Conservation (phyloP, 148 eudicot genomes). For the Suaeda aralocaspica region DNA sequence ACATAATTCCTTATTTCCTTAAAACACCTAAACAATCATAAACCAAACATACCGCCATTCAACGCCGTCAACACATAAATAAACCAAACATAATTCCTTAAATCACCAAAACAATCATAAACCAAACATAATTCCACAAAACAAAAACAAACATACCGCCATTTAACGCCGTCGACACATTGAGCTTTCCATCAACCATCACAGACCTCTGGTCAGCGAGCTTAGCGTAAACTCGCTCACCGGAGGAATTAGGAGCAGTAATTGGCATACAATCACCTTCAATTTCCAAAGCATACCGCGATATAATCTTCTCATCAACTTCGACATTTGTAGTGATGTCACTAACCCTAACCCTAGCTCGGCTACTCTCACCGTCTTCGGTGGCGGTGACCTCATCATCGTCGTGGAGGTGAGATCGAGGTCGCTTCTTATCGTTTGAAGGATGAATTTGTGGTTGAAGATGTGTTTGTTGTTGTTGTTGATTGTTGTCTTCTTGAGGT, state of each 20-base stretch:
- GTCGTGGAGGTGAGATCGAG: slow-evolving; percentile 27
- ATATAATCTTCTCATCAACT: slow-evolving; percentile 41
- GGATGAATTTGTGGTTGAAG: slow-evolving; percentile 12
- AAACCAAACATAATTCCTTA: neutral
- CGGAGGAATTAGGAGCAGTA: slow-evolving; percentile 57
- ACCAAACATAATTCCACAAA: too few species aligned
- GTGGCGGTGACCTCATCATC: too few species aligned
- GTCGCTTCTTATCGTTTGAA: slow-evolving; percentile 39
- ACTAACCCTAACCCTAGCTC: slow-evolving; percentile 19
- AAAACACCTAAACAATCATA: too few species aligned
- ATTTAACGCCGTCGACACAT: slow-evolving; percentile 7
- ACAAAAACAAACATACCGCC: slow-evolving; percentile 34
- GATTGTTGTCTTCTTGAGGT: slow-evolving; percentile 20
- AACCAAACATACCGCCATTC: too few species aligned
- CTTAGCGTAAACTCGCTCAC: slow-evolving; percentile 86
- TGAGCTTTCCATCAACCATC: slow-evolving; percentile 10
- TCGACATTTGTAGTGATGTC: slow-evolving; percentile 7
- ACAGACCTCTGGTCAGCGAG: slow-evolving; percentile 17
- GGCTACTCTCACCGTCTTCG: slow-evolving; percentile 28
- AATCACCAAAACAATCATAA: too few species aligned
- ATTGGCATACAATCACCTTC: slow-evolving; percentile 81
- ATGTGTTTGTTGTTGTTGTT: slow-evolving; percentile 22
- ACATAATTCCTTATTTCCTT: too few species aligned
- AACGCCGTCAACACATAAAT: slow-evolving; percentile 31
- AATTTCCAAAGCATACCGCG: slow-evolving; percentile 64